These are phyloP conservation scores for Claviceps africana DNA, from an alignment of 2,329 filamentous ascomycete genomes.

Conservation along the genomic window DNA sequence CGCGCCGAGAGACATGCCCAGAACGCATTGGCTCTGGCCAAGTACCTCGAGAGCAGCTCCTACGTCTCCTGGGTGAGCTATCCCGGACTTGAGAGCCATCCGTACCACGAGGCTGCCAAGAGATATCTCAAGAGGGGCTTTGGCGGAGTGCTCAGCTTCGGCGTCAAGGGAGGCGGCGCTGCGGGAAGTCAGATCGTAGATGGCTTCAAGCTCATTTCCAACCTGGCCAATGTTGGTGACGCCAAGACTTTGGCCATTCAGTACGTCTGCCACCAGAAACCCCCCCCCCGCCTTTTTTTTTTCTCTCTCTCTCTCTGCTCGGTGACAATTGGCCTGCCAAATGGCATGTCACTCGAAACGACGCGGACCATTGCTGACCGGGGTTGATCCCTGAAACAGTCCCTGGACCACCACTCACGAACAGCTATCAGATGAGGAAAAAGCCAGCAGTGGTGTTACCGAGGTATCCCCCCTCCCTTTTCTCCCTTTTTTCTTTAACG, in stretches of 20 bases:
- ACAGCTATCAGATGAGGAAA: constrained; percentile 76
- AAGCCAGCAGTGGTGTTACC: constrained; percentile 65
- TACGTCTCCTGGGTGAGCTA: constrained; percentile 92
- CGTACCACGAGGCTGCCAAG: constrained; percentile 66
- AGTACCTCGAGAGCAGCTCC: constrained; percentile 69
- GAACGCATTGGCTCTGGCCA: constrained; percentile 68
- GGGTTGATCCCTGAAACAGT: constrained; percentile 12
- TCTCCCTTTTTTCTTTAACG: not conserved
- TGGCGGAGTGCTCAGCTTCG: constrained; percentile 85
- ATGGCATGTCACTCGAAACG: not conserved
- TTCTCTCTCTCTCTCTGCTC: not conserved
- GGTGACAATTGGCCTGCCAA: not conserved
- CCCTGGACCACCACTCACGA: constrained; percentile 93
- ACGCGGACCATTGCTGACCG: not conserved
- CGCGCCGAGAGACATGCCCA: constrained; percentile 74
- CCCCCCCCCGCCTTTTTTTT: not conserved
- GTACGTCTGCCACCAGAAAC: constrained; percentile 19
- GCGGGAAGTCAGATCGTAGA: constrained; percentile 84
- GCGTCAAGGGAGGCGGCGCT: constrained; percentile 75
- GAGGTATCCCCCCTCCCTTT: constrained; percentile 31
- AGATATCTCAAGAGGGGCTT: constrained; percentile 75
- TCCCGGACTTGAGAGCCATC: constrained; percentile 71
- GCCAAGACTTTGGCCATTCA: constrained; percentile 91
- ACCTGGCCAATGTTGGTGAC: constrained; percentile 91
- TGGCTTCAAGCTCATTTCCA: constrained; percentile 86